Evolutionary conservation across 345 rosid species (phyloP).

Genomic region (Aquilaria malaccensis): DNA sequence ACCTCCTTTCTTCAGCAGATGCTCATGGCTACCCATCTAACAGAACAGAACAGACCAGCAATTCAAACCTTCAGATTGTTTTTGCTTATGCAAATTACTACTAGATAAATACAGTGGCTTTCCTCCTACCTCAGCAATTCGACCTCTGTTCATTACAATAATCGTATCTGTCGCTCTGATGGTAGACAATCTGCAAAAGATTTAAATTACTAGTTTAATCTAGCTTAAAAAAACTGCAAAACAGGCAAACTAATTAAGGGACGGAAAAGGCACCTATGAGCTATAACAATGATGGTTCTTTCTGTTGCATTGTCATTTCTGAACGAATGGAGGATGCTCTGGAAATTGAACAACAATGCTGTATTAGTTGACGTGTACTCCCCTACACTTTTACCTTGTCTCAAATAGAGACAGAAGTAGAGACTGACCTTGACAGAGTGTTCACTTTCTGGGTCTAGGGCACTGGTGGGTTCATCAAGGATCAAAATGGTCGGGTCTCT

Average conservation of each 20-base stretch:
- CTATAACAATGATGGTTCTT: conserved; percentile 34
- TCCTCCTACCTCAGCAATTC: conserved; percentile 24
- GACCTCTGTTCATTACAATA: conserved; percentile 34
- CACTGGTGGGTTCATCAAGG: conserved; percentile 62
- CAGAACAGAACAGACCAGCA: background rate
- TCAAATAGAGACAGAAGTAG: background rate
- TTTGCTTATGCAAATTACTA: background rate
- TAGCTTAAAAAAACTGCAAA: background rate
- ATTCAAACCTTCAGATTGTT: background rate
- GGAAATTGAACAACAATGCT: background rate
- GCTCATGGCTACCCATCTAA: conserved; percentile 33
- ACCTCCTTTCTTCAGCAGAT: conserved; percentile 28
- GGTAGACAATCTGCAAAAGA: conserved; percentile 27
- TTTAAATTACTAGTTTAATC: background rate
- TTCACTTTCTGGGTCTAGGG: conserved; percentile 42
- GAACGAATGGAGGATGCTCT: conserved; percentile 21
- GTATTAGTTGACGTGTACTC: background rate
- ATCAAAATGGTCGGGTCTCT: conserved; percentile 46
- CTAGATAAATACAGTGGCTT: background rate
- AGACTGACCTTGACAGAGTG: conserved; percentile 27
- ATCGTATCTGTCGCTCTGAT: conserved; percentile 29
- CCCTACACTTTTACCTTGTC: background rate
- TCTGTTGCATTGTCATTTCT: conserved; percentile 18
- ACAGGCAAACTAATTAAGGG: background rate
- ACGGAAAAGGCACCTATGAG: conserved; percentile 29